Evolutionary conservation across 73 alveolate species (phyloP), one percentile per base, ranked within the genome.

Genomic region (Loxodes magnus): DNA sequence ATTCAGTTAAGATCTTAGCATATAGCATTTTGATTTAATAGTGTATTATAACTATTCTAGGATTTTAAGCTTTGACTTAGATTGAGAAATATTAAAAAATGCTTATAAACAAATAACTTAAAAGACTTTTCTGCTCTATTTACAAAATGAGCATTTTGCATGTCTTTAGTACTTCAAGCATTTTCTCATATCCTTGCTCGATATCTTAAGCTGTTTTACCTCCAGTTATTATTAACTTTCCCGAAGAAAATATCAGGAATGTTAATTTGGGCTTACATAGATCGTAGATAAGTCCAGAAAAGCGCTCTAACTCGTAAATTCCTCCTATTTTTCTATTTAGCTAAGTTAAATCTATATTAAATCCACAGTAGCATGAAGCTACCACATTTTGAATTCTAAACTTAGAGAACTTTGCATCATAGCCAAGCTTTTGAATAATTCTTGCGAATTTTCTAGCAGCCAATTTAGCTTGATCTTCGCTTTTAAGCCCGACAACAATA

Each of bases 211-310:
- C 49, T 10, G 62, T 76, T 51, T 82, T 75, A 28, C 90, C 94
- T 23, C 94, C 94, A 23, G 90, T 76, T 31, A 82, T 43, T 26
- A 82, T 90, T 29, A 82, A 62, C 58, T 82, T 82, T 20, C 94
- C 94, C 30, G 87, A 57, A 43, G 77, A 89, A 56, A 82, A 82
- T 56, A 82, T 61, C 14, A 82, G 63, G 12, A 77, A 42, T 41
- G 64, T 79, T 17, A 82, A 69, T 54, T 76, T 82, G 12, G 88
- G 88, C 10, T 75, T 58, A n/a, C n/a, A n/a, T n/a, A n/a, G n/a
- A 26, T 12, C 9, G 56, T 71, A 78, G 16, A 78, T 78, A 20
- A 78, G 67, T 4, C 92, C 92, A 5, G 92, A 86, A 51, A 78
- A 78, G n/a, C n/a, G n/a, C n/a, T n/a, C n/a, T n/a, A n/a, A n/a